Percentiles rank a stretch among this genome's conserved stretches.
phyloP scores from a whole-genome alignment of 441 rosid genomes.

The Capsella rubella region DNA sequence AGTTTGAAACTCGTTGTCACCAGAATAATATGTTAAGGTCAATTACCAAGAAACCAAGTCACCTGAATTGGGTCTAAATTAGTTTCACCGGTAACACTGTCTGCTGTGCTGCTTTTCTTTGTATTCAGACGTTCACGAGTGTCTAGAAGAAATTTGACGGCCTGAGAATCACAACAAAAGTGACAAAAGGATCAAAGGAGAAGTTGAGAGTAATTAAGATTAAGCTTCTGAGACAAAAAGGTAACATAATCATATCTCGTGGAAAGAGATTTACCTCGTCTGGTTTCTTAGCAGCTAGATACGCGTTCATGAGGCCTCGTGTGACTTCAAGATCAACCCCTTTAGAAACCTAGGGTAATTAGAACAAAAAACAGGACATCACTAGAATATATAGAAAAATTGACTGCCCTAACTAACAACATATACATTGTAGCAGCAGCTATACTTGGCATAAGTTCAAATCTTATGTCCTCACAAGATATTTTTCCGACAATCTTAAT shows the following conservation, averaged over 20 bases:
- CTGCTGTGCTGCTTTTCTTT: conserved; percentile 51
- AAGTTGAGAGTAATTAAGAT: conserved; percentile 5
- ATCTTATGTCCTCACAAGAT: not conserved
- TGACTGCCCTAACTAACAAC: not conserved
- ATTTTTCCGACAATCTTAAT: not conserved
- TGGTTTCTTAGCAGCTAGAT: conserved; percentile 92
- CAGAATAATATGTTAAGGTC: conserved; percentile 6
- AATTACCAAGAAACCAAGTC: conserved; percentile 38
- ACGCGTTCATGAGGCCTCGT: conserved; percentile 77
- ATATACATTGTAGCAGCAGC: not conserved
- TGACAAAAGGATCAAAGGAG: conserved; percentile 10
- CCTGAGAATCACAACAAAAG: conserved; percentile 53
- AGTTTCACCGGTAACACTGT: conserved; percentile 44
- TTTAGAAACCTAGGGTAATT: conserved; percentile 61
- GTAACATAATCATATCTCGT: conserved; percentile 19
- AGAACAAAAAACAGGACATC: conserved; percentile 7
- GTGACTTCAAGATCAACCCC: conserved; percentile 76
- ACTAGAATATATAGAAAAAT: conserved; percentile 13
- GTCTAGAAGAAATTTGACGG: conserved; percentile 74
- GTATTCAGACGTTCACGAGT: conserved; percentile 61
- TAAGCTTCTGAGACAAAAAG: conserved; percentile 17
- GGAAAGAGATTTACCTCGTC: conserved; percentile 64
- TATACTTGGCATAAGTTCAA: conserved; percentile 1
- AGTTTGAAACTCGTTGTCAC: not conserved
- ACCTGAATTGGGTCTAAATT: conserved; percentile 78